phyloP scores from a whole-genome alignment of 306 rosid species.

The Cucurbita pepo region DNA sequence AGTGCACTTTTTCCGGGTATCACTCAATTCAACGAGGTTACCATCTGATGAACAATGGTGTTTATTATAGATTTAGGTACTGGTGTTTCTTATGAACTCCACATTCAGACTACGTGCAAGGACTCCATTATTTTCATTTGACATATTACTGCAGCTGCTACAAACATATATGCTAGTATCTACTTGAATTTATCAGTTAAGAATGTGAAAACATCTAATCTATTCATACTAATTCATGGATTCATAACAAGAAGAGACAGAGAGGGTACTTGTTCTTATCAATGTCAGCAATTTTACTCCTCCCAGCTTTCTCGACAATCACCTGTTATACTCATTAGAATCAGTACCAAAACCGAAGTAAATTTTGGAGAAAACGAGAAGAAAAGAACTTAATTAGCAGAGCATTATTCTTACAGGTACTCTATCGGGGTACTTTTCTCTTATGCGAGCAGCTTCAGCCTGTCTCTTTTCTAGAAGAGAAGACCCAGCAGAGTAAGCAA shows the following conservation, averaged over 20 bases:
- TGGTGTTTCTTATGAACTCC: not conserved
- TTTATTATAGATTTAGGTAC: not conserved
- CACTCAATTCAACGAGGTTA: not conserved
- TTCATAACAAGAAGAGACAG: not conserved
- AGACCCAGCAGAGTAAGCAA: not conserved
- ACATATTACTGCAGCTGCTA: not conserved
- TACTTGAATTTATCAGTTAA: not conserved
- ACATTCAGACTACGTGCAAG: not conserved
- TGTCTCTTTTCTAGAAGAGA: slow-evolving; percentile 39
- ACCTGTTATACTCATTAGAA: slow-evolving; percentile 31
- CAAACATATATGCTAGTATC: not conserved
- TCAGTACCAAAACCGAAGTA: slow-evolving; percentile 4
- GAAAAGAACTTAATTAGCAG: not conserved
- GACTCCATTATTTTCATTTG: not conserved
- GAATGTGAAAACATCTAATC: not conserved
- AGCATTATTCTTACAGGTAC: slow-evolving; percentile 46
- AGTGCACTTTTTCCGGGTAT: not conserved
- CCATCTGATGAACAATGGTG: not conserved
- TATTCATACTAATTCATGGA: not conserved
- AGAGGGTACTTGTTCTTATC: slow-evolving; percentile 68
- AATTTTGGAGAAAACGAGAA: not conserved
- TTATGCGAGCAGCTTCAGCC: slow-evolving; percentile 58
- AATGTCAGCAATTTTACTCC: slow-evolving; percentile 62
- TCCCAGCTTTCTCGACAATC: slow-evolving; percentile 87
- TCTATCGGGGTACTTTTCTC: slow-evolving; percentile 78